Evolutionary conservation across 2,329 filamentous ascomycete genomes (phyloP).

Genomic region (Colletotrichum sp.): DNA sequence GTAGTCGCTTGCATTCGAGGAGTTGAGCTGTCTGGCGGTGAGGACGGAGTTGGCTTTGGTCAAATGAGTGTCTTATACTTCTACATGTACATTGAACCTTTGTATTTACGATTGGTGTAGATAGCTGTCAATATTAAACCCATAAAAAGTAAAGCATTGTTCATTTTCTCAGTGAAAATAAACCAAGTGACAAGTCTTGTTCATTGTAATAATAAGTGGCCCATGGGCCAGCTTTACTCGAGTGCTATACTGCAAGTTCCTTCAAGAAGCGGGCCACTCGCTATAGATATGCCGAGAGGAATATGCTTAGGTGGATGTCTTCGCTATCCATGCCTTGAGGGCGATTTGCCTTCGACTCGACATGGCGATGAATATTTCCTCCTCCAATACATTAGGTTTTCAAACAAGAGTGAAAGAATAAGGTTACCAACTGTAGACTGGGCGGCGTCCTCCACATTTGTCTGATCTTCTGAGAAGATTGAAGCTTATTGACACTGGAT

Average conservation of each 20-base stretch:
- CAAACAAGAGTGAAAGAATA: not conserved
- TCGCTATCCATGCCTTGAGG: too few species aligned
- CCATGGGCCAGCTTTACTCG: not conserved
- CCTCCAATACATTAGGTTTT: not conserved
- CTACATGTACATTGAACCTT: not conserved
- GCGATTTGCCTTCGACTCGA: too few species aligned
- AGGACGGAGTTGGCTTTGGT: not conserved
- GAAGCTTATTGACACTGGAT: not conserved
- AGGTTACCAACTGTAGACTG: not conserved
- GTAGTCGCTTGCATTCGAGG: not conserved
- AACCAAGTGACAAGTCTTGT: not conserved
- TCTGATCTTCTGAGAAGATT: not conserved
- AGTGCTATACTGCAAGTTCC: rapidly evolving
- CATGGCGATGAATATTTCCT: too few species aligned
- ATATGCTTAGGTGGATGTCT: too few species aligned
- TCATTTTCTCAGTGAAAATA: rapidly evolving
- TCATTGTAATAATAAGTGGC: rapidly evolving
- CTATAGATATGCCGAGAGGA: not conserved
- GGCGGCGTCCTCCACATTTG: not conserved
- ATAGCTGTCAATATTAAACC: not conserved
- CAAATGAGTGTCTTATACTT: not conserved
- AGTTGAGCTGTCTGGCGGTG: not conserved
- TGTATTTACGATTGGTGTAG: not conserved
- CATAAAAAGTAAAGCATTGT: not conserved
- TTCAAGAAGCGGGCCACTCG: not conserved